A percentile compares a stretch with the other conserved stretches of the same genome.
These are phyloP conservation scores for Lignosus rhinocerotis DNA, from an alignment of 1,284 basidiomycete species.

Conservation along the genomic window DNA sequence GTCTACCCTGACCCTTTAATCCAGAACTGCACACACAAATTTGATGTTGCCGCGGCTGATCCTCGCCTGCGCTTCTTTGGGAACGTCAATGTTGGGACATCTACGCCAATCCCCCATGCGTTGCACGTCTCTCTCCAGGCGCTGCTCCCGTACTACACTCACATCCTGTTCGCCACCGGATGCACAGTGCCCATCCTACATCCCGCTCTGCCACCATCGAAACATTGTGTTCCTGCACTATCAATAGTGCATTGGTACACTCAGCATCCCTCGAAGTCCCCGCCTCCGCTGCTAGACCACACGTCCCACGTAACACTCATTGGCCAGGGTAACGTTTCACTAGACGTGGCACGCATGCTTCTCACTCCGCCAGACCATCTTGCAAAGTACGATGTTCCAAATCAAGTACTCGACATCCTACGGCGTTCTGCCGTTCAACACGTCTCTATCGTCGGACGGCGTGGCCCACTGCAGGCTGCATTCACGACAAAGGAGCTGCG, in stretches of 20 bases:
- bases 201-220: constrained; percentile 50
- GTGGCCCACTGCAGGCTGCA: constrained; percentile 88
- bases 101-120: constrained; percentile 45
- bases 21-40: constrained; percentile 97
- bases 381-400: constrained; percentile 79
- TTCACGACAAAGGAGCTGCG: constrained; percentile 95
- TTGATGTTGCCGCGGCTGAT: constrained; percentile 76
- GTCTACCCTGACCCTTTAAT: neutral
- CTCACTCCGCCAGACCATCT: constrained; percentile 69
- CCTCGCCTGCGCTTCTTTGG: constrained; percentile 88
- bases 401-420: constrained; percentile 73
- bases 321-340: constrained; percentile 95
- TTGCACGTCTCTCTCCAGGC: constrained; percentile 57
- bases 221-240: constrained; percentile 75
- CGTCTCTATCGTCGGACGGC: constrained; percentile 83
- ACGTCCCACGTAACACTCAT: constrained; percentile 80
- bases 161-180: constrained; percentile 82
- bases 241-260: constrained; percentile 98
- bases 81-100: constrained; percentile 76
- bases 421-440: constrained; percentile 65
- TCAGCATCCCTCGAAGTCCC: constrained; percentile 72
- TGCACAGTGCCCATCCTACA: constrained; percentile 65
- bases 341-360: constrained; percentile 92
- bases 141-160: constrained; percentile 73
- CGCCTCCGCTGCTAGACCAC: constrained; percentile 61